These are phyloP conservation scores for Cyclotella cryptica DNA, from an alignment of 108 stramenopile species.

Conservation along the genomic window DNA sequence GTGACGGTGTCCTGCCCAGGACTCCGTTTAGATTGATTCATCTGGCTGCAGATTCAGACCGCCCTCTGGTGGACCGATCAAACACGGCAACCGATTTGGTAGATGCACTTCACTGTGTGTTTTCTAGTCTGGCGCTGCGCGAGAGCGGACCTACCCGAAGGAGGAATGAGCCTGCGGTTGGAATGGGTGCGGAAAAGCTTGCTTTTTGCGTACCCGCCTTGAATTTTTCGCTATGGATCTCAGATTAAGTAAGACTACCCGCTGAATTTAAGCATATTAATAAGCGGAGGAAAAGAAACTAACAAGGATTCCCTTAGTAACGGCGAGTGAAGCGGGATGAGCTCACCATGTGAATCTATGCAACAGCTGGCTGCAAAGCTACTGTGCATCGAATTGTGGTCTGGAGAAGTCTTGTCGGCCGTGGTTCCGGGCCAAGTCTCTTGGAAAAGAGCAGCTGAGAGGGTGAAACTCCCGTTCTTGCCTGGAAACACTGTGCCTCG, in stretches of 20 bases:
- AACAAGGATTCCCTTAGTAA: slow-evolving; percentile 96
- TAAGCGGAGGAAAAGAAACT: slow-evolving; percentile 98
- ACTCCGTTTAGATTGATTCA: slow-evolving; percentile 36
- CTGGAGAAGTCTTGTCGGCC: slow-evolving; percentile 75
- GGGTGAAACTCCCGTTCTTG: slow-evolving; percentile 95
- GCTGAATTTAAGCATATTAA: slow-evolving; percentile 99
- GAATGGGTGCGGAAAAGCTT: slow-evolving; percentile 11
- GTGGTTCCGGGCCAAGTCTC: slow-evolving; percentile 78
- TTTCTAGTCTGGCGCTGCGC: neutral
- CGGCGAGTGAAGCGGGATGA: slow-evolving; percentile 96
- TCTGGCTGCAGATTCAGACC: slow-evolving; percentile 3
- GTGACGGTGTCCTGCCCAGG: slow-evolving; percentile 33
- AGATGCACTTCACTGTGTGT: slow-evolving; percentile 41
- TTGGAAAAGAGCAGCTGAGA: slow-evolving; percentile 91
- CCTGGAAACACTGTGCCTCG: slow-evolving; percentile 55
- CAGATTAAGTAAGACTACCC: slow-evolving; percentile 91
- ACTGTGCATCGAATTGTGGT: slow-evolving; percentile 87
- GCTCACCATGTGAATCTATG: slow-evolving; percentile 88
- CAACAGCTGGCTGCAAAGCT: slow-evolving; percentile 16
- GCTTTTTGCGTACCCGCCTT: slow-evolving; percentile 1
- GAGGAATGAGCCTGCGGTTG: no score
- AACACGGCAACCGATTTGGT: slow-evolving; percentile 36
- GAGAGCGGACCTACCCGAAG: slow-evolving; percentile 4
- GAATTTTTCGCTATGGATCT: slow-evolving; percentile 57
- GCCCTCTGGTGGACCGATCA: slow-evolving; percentile 11